A percentile compares a stretch with the other conserved stretches of the same genome.
phyloP scores from a whole-genome alignment of 352 stramenopile species.

The Phytophthora tentaculata region DNA sequence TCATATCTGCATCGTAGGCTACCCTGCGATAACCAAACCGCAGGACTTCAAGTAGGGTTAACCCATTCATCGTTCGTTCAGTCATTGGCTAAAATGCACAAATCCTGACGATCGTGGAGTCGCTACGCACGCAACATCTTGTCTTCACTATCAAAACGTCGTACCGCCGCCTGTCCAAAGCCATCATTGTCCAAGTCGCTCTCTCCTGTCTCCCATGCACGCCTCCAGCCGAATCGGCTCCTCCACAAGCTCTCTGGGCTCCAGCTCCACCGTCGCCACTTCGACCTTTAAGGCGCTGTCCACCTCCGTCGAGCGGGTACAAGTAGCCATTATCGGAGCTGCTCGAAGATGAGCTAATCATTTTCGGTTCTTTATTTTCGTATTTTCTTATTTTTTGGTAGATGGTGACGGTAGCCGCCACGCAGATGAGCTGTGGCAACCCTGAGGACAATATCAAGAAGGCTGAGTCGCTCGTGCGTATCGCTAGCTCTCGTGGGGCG shows the following conservation, averaged over 20 bases:
- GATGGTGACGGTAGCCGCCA: constrained; percentile 87
- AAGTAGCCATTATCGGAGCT: constrained; percentile 13
- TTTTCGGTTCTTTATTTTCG: constrained; percentile 3
- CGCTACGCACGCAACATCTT: constrained; percentile 7
- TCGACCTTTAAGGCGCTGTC: constrained; percentile 49
- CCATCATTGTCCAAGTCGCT: constrained; percentile 7
- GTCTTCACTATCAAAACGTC: constrained; percentile 5
- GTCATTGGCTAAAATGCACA: no score
- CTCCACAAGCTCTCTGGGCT: constrained; percentile 37
- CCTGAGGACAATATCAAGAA: constrained; percentile 92
- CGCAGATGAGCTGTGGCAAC: constrained; percentile 89
- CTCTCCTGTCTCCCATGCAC: constrained; percentile 32
- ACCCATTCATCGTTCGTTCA: no score
- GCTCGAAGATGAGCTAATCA: constrained; percentile 10
- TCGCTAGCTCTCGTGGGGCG: constrained; percentile 85
- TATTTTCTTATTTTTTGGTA: constrained; percentile 28
- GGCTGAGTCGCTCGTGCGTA: constrained; percentile 89
- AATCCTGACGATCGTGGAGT: constrained; percentile 12
- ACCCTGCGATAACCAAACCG: no score
- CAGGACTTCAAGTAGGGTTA: no score
- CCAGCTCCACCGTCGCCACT: constrained; percentile 28
- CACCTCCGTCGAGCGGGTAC: constrained; percentile 60
- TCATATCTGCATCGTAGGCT: no score
- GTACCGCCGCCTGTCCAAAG: constrained; percentile 16
- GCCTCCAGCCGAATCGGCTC: constrained; percentile 41